These are phyloP conservation scores for Podila verticillata DNA, from an alignment of 192 early-diverging fungal species.

Conservation along the genomic window DNA sequence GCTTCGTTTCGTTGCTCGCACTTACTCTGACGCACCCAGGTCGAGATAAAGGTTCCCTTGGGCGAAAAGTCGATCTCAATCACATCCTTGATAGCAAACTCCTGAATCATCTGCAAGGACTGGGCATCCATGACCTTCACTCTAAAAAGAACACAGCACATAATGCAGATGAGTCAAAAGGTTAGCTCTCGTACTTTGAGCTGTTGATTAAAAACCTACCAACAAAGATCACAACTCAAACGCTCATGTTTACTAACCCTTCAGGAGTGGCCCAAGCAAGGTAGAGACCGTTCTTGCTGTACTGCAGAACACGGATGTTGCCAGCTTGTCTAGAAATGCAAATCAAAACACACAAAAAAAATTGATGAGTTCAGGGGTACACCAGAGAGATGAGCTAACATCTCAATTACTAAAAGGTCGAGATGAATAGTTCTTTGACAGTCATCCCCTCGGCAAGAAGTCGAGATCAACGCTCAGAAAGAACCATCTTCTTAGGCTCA, in stretches of 20 bases:
- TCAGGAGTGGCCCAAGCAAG: constrained; percentile 74
- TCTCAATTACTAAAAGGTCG: neutral
- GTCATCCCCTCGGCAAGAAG: neutral
- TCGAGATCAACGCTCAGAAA: neutral
- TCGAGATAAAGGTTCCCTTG: constrained; percentile 86
- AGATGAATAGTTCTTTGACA: too few species aligned
- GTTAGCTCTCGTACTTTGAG: neutral
- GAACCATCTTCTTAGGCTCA: neutral
- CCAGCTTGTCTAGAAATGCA: constrained; percentile 43
- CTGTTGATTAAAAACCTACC: neutral
- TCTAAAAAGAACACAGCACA: constrained; percentile 38
- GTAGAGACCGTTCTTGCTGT: constrained; percentile 77
- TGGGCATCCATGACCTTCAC: constrained; percentile 81
- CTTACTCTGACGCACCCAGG: constrained; percentile 86
- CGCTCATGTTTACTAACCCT: constrained; percentile 51
- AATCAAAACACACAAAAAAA: neutral
- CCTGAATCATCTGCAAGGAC: constrained; percentile 67
- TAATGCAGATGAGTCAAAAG: neutral
- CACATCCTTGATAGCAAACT: constrained; percentile 71
- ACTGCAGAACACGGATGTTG: constrained; percentile 66
- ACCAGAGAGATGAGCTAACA: neutral
- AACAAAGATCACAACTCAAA: neutral
- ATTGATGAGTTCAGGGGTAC: neutral
- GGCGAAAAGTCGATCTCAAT: constrained; percentile 94
- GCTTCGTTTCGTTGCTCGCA: neutral